phyloP scores from a whole-genome alignment of 257 asterid species.

The Ehretia macrophylla region DNA sequence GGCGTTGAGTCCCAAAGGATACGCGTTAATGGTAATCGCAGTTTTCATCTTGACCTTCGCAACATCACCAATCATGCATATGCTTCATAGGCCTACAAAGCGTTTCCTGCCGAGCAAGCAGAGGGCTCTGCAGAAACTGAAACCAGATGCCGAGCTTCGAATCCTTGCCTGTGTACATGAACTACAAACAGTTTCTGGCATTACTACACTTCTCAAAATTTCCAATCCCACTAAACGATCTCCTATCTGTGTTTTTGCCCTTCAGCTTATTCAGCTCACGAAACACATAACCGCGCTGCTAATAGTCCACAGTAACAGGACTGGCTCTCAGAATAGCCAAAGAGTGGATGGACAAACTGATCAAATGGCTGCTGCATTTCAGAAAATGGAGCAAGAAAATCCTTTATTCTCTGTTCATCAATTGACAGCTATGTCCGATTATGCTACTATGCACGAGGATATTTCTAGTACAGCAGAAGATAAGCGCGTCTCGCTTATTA shows the following conservation, averaged over 20 bases:
- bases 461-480: slow-evolving; percentile 18
- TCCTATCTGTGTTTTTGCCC: slow-evolving; percentile 16
- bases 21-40: slow-evolving; percentile 11
- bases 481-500: slow-evolving; percentile 16
- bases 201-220: slow-evolving; percentile 8
- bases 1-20: slow-evolving; percentile 11
- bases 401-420: slow-evolving; percentile 12
- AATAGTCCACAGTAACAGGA: slow-evolving; percentile 13
- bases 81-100: slow-evolving; percentile 13
- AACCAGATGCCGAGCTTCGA: slow-evolving; percentile 17
- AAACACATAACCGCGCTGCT: slow-evolving; percentile 20
- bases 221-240: slow-evolving; percentile 23
- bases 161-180: slow-evolving; percentile 23
- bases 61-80: slow-evolving; percentile 19
- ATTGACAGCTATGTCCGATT: slow-evolving; percentile 20
- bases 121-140: slow-evolving; percentile 15
- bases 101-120: slow-evolving; percentile 18
- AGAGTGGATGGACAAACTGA: slow-evolving; percentile 16
- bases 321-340: slow-evolving; percentile 7
- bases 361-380: slow-evolving; percentile 19
- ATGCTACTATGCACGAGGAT: slow-evolving; percentile 25
- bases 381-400: slow-evolving; percentile 14
- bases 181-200: slow-evolving; percentile 18
- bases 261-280: slow-evolving; percentile 20
- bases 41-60: slow-evolving; percentile 9